Conservation (phyloP, 2,329 filamentous ascomycete species). For the Beauveria scarabaeidicola region DNA sequence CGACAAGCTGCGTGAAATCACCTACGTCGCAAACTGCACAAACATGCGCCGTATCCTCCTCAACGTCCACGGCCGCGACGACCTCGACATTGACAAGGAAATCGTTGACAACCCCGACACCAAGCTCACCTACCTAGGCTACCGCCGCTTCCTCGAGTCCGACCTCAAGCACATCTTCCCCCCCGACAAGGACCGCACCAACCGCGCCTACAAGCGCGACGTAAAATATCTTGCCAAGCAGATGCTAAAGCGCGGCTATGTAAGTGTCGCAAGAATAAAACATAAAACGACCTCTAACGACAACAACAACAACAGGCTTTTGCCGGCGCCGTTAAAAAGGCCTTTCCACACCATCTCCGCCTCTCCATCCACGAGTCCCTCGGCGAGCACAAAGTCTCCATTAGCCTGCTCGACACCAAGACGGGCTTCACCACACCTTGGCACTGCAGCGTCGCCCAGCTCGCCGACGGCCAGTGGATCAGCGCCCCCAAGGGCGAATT, state of each 20-base stretch:
- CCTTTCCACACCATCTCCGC: slow-evolving; percentile 20
- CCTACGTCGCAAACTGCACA: slow-evolving; percentile 24
- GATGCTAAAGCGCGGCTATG: slow-evolving; percentile 24
- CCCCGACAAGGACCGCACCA: slow-evolving; percentile 13
- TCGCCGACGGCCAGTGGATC: slow-evolving; percentile 18
- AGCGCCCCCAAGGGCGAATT: slow-evolving; percentile 21
- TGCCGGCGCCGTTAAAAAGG: slow-evolving; percentile 19
- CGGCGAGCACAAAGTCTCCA: slow-evolving; percentile 20
- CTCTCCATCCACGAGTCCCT: slow-evolving; percentile 24
- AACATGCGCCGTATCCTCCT: slow-evolving; percentile 22
- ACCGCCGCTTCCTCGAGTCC: slow-evolving; percentile 21
- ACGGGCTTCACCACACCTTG: slow-evolving; percentile 25
- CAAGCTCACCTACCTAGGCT: slow-evolving; percentile 23
- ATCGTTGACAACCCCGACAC: slow-evolving; percentile 21
- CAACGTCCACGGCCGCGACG: slow-evolving; percentile 17
- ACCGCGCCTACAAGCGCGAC: slow-evolving; percentile 19
- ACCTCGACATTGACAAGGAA: slow-evolving; percentile 21
- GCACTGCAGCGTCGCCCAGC: slow-evolving; percentile 21
- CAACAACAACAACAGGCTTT: slow-evolving; percentile 19
- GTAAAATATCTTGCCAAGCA: slow-evolving; percentile 23
- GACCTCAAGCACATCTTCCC: slow-evolving; percentile 23
- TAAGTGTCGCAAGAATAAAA: slow-evolving; percentile 11
- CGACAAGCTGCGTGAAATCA: slow-evolving; percentile 33
- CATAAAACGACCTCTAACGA: neutral
- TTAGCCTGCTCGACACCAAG: slow-evolving; percentile 22